A percentile compares a stretch with the other conserved stretches of the same genome.
Evolutionary conservation across 192 early-diverging fungal genomes (phyloP).

Genomic region (Rhizophagus sp.): DNA sequence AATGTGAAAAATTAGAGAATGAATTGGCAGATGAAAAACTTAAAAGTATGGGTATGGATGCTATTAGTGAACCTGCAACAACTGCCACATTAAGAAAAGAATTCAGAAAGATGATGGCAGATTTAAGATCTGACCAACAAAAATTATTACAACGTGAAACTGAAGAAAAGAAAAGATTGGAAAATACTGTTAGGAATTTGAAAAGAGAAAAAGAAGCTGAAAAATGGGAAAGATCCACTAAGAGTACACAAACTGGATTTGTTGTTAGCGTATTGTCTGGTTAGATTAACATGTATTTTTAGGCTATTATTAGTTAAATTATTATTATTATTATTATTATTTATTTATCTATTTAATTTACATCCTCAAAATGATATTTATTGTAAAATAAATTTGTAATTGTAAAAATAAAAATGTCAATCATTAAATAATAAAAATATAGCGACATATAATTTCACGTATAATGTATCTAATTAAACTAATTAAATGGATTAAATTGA

Average conservation of each 20-base stretch:
- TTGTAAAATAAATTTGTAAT: too few relatives aligned
- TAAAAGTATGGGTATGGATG: slow-evolving; percentile 37
- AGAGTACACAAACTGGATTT: slow-evolving; percentile 28
- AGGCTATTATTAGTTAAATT: too few relatives aligned
- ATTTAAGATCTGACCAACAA: slow-evolving; percentile 52
- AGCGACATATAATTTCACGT: too few relatives aligned
- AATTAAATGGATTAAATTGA: too few relatives aligned
- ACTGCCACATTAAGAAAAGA: slow-evolving; percentile 56
- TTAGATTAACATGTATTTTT: too few relatives aligned
- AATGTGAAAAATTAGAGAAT: slow-evolving; percentile 34
- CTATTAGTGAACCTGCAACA: slow-evolving; percentile 21
- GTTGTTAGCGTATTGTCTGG: neutral
- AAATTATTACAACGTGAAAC: slow-evolving; percentile 48
- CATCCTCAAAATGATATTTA: too few relatives aligned
- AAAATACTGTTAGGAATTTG: slow-evolving; percentile 44
- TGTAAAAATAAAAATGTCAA: too few relatives aligned
- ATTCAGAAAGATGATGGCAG: slow-evolving; percentile 53
- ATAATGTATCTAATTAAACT: too few relatives aligned
- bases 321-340: too few relatives aligned
- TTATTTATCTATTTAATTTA: too few relatives aligned
- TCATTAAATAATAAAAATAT: too few relatives aligned
- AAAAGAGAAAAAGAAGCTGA: slow-evolving; percentile 42
- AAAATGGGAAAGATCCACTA: slow-evolving; percentile 21
- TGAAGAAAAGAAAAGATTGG: slow-evolving; percentile 49
- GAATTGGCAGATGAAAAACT: slow-evolving; percentile 42